These are phyloP conservation scores for Rozella allomycis DNA, from an alignment of 371 early-diverging fungal species.

Conservation along the genomic window DNA sequence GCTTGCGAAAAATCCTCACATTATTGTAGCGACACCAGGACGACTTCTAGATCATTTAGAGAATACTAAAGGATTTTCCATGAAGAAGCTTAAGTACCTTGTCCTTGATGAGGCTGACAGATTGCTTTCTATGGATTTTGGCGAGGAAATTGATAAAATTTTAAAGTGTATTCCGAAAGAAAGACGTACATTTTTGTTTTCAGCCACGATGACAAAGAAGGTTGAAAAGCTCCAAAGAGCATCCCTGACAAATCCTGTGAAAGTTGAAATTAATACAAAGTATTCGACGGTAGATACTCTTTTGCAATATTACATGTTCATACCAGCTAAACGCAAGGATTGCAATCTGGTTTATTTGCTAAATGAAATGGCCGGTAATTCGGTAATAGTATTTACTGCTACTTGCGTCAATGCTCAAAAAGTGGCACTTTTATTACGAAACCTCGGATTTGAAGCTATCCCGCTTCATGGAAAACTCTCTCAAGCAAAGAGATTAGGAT, in stretches of 20 bases:
- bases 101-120: conserved; percentile 97
- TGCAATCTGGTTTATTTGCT: conserved; percentile 66
- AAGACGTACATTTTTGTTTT: conserved; percentile 87
- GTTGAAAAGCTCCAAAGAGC: conserved; percentile 56
- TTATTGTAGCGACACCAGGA: conserved; percentile 93
- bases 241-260: conserved; percentile 78
- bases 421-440: background rate
- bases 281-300: conserved; percentile 64
- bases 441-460: conserved; percentile 4
- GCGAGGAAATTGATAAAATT: conserved; percentile 78
- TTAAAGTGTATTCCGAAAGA: conserved; percentile 75
- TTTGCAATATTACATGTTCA: conserved; percentile 72
- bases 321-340: conserved; percentile 81
- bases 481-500: conserved; percentile 8
- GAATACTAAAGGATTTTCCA: conserved; percentile 56
- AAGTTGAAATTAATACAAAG: conserved; percentile 53
- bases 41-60: conserved; percentile 88
- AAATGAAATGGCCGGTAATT: conserved; percentile 68
- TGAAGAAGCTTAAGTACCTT: conserved; percentile 63
- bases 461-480: conserved; percentile 9
- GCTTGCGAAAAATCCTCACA: conserved; percentile 82
- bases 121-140: conserved; percentile 80
- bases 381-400: conserved; percentile 3
- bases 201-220: conserved; percentile 92
- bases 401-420: conserved; percentile 1